These are phyloP conservation scores for Trichoderma reesei DNA, from an alignment of 495 filamentous ascomycete species.

Conservation along the genomic window DNA sequence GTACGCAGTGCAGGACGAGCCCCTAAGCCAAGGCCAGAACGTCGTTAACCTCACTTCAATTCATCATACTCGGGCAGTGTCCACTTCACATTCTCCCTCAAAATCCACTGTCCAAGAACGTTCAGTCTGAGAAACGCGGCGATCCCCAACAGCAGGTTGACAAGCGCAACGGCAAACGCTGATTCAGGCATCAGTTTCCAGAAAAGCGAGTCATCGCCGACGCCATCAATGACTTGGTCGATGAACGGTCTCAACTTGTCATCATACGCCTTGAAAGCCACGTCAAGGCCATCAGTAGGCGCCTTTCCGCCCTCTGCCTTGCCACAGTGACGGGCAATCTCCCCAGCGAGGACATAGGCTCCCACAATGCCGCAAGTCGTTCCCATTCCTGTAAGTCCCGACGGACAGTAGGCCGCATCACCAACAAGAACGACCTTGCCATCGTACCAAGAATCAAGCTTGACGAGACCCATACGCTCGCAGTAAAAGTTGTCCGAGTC, in stretches of 20 bases:
- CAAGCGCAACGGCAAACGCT: background rate
- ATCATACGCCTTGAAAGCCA: constrained; percentile 33
- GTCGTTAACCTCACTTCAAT: background rate
- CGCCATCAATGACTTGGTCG: constrained; percentile 22
- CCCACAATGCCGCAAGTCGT: constrained; percentile 36
- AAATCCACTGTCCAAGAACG: constrained; percentile 20
- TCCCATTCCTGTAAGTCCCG: constrained; percentile 35
- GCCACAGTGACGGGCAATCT: constrained; percentile 28
- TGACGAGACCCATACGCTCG: constrained; percentile 37
- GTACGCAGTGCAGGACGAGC: too few species aligned
- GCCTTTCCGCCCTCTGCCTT: background rate
- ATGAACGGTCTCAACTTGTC: constrained; percentile 33
- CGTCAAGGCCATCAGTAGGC: constrained; percentile 19
- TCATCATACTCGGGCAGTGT: constrained; percentile 26
- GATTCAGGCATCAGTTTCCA: background rate
- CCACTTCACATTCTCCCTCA: constrained; percentile 26
- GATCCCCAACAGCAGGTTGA: constrained; percentile 9
- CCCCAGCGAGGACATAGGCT: constrained; percentile 42
- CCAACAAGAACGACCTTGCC: constrained; percentile 33
- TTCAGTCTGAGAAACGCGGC: constrained; percentile 24
- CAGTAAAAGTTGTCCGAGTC: constrained; percentile 39
- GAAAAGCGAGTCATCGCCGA: background rate
- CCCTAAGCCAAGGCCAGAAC: too few species aligned
- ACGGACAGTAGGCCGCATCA: constrained; percentile 36
- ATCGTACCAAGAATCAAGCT: constrained; percentile 20